Percentiles rank a stretch among this genome's conserved stretches.
phyloP scores from a whole-genome alignment of 2,329 filamentous ascomycete genomes.

The Helminthosporium solani region DNA sequence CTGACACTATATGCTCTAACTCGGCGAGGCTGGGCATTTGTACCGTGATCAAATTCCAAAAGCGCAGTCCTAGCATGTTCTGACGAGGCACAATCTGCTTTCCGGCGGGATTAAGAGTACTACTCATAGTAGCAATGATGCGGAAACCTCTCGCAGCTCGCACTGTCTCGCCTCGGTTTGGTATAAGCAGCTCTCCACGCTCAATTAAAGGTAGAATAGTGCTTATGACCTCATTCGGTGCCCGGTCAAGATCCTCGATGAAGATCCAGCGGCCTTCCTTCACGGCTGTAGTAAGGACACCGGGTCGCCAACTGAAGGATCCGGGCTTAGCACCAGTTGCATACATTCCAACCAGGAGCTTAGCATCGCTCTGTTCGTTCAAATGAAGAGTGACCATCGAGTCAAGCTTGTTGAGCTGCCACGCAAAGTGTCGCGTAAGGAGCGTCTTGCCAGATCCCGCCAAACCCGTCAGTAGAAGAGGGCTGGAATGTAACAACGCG shows the following conservation, averaged over 20 bases:
- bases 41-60: slow-evolving; percentile 80
- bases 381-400: slow-evolving; percentile 92
- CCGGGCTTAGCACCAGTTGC: slow-evolving; percentile 84
- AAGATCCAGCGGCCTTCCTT: slow-evolving; percentile 94
- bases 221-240: slow-evolving; percentile 91
- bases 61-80: slow-evolving; percentile 75
- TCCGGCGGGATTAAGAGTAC: slow-evolving; percentile 63
- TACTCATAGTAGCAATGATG: slow-evolving; percentile 88
- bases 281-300: slow-evolving; percentile 90
- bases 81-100: slow-evolving; percentile 68
- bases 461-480: slow-evolving; percentile 78
- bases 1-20: slow-evolving; percentile 69
- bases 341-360: slow-evolving; percentile 92
- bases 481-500: slow-evolving; percentile 66
- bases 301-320: slow-evolving; percentile 88
- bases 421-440: slow-evolving; percentile 77
- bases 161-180: slow-evolving; percentile 83
- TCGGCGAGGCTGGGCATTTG: slow-evolving; percentile 67
- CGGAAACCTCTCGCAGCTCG: slow-evolving; percentile 82
- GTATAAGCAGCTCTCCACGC: slow-evolving; percentile 84
- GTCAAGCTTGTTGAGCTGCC: slow-evolving; percentile 73
- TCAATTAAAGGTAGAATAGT: slow-evolving; percentile 91
- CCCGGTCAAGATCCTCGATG: slow-evolving; percentile 94
- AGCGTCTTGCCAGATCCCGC: slow-evolving; percentile 91
- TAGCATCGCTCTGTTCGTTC: slow-evolving; percentile 97